A percentile compares a stretch with the other conserved stretches of the same genome.
Conservation (phyloP, 1,284 basidiomycete genomes). For the Laetiporus sulphureus region DNA sequence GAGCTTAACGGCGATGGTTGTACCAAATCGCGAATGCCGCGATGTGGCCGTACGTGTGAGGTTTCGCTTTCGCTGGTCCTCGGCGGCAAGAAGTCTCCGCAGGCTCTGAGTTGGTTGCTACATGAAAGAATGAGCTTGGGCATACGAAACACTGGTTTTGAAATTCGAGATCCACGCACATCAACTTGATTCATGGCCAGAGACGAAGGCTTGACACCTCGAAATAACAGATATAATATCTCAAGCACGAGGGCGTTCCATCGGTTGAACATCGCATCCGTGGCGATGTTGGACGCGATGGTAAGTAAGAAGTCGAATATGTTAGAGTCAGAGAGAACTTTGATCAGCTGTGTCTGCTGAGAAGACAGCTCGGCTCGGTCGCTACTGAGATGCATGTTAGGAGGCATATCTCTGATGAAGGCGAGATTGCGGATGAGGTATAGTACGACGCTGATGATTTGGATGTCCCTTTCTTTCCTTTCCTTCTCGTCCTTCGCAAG, state of each 20-base stretch:
- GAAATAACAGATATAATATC: slow-evolving; percentile 83
- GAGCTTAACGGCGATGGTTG: slow-evolving; percentile 76
- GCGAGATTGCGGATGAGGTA: slow-evolving; percentile 87
- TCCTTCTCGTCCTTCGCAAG: slow-evolving; percentile 57
- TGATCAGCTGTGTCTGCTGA: slow-evolving; percentile 74
- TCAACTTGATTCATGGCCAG: slow-evolving; percentile 64
- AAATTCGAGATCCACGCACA: slow-evolving; percentile 33
- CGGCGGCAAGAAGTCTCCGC: slow-evolving; percentile 64
- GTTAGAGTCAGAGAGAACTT: slow-evolving; percentile 65
- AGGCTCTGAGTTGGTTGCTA: slow-evolving; percentile 67
- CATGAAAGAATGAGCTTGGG: slow-evolving; percentile 1
- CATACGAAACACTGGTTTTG: neutral
- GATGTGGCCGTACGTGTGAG: slow-evolving; percentile 60
- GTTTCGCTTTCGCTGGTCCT: slow-evolving; percentile 56
- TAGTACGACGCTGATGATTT: slow-evolving; percentile 84
- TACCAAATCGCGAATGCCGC: slow-evolving; percentile 90
- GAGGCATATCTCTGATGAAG: slow-evolving; percentile 79
- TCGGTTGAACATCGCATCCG: slow-evolving; percentile 68
- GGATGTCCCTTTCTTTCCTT: slow-evolving; percentile 72
- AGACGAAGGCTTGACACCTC: slow-evolving; percentile 62
- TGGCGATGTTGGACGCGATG: slow-evolving; percentile 67
- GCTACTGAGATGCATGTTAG: slow-evolving; percentile 60
- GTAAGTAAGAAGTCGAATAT: slow-evolving; percentile 77
- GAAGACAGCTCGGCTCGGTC: slow-evolving; percentile 72
- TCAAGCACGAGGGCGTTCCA: slow-evolving; percentile 89